Conservation (phyloP, 2,329 filamentous ascomycete species). For the Arachnomyces sp. region DNA sequence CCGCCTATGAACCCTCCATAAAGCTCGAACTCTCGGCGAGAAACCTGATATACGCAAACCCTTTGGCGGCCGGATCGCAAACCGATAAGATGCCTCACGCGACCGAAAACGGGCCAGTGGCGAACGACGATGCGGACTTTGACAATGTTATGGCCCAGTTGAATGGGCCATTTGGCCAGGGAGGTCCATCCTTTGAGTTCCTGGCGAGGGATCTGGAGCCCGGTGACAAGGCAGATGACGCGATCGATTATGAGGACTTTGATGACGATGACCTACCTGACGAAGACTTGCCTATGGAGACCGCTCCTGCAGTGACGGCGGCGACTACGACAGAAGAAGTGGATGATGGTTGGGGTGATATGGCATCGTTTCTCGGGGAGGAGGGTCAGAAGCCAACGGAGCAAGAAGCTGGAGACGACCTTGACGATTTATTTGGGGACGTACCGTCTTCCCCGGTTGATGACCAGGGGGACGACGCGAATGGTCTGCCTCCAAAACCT, state of each 20-base stretch:
- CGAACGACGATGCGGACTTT: conserved; percentile 32
- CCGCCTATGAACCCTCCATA: too few relatives aligned
- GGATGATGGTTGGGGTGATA: conserved; percentile 6
- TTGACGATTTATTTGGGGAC: conserved; percentile 45
- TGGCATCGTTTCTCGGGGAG: conserved; percentile 1
- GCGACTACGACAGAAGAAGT: conserved; percentile 23
- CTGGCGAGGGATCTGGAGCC: conserved; percentile 33
- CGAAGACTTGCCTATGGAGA: conserved; percentile 39
- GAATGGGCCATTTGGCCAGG: conserved; percentile 28
- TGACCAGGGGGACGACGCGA: background rate
- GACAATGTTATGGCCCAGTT: conserved; percentile 36
- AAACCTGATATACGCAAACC: background rate
- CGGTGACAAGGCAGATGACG: conserved; percentile 82
- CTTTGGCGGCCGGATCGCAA: background rate
- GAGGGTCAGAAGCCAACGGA: conserved; percentile 10
- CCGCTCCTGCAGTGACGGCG: conserved; percentile 18
- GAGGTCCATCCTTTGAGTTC: conserved; percentile 32
- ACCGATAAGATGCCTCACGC: conserved; percentile 33
- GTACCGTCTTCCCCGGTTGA: conserved; percentile 28
- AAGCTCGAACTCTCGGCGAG: too few relatives aligned
- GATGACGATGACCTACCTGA: conserved; percentile 86
- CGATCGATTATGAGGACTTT: conserved; percentile 84
- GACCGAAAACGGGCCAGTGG: conserved; percentile 20
- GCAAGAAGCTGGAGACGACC: conserved; percentile 28
- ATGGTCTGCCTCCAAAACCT: too few relatives aligned